Evolutionary conservation across 106 monocot genomes (phyloP), one percentile per base, ranked within the genome.

Genomic region (Agapanthus africanus): DNA sequence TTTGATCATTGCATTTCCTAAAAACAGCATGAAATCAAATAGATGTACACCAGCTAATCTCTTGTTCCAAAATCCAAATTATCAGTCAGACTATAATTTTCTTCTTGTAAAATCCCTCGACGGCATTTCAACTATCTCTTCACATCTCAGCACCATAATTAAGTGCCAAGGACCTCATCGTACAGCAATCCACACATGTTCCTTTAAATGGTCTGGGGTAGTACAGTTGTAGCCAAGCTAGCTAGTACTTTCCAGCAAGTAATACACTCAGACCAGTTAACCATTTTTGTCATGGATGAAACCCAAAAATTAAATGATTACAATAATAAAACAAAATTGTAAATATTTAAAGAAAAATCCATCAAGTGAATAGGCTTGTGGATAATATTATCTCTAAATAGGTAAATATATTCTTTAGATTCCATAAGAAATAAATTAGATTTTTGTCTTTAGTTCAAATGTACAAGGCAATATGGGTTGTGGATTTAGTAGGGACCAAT

Each of bases 401-500:
- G 22, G 34, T 9, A 5, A 28, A 16, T 27, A 30, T 11, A 56
- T 9, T 11, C 9, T 11, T 56, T 56, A 56, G 8, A 56, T 30
- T 16, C 56, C 26, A 13, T 1, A 11, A 2, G 28, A 56, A 1
- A 27, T 56, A 52, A 4, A 23, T 11, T 30, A 56, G 56, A 56
- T 56, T 14, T 14, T 44, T 50, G 21, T 50, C 21, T 50, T 21
- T 50, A 21, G n/a, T 50, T 56, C 56, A 11, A 28, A 30, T 28
- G 15, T 61, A 61, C 60, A 61, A 35, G 35, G 60, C 34, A 61
- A 35, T 35, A 61, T 61, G 60, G 60, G 18, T 35, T 60, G 6
- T n/a, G 18, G 34, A 60, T 35, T 61, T 23, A 61, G 16, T 61
- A 6, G 60, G 60, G 59, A 59, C 59, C 30, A 26, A 54, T 54